These are phyloP conservation scores for Massariosphaeria phaeospora DNA, from an alignment of 495 filamentous ascomycete genomes.

Conservation along the genomic window DNA sequence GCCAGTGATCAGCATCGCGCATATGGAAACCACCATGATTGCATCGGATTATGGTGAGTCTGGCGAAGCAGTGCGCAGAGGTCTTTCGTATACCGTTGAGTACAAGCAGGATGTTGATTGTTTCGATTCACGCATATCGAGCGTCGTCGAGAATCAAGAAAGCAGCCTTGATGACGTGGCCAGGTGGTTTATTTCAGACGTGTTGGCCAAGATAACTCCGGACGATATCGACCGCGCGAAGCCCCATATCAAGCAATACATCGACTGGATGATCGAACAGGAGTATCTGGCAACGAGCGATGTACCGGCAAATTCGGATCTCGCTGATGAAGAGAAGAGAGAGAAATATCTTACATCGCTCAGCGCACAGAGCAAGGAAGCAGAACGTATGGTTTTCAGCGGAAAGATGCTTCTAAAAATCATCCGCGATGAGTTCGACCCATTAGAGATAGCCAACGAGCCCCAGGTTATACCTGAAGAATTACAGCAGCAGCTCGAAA, in stretches of 20 bases:
- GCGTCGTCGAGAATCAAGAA: no score
- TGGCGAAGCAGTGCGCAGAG: neutral
- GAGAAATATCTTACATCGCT: neutral
- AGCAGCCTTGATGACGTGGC: no score
- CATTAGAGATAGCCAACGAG: neutral
- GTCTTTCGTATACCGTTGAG: neutral
- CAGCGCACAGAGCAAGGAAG: neutral
- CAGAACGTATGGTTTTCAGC: neutral
- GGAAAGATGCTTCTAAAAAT: neutral
- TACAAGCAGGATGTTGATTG: neutral
- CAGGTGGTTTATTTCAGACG: no score
- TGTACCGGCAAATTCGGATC: neutral
- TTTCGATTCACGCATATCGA: no score
- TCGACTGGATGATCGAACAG: neutral
- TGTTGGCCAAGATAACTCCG: neutral
- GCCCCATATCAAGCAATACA: neutral
- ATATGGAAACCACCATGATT: neutral
- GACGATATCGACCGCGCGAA: neutral
- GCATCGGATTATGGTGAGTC: neutral
- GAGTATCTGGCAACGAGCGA: neutral
- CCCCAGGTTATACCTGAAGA: neutral
- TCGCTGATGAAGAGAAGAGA: neutral
- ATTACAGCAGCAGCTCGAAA: neutral
- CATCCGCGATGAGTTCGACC: neutral
- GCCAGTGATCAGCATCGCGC: neutral